These are phyloP conservation scores for Turnera subulata DNA, from an alignment of 345 rosid genomes.

Conservation along the genomic window DNA sequence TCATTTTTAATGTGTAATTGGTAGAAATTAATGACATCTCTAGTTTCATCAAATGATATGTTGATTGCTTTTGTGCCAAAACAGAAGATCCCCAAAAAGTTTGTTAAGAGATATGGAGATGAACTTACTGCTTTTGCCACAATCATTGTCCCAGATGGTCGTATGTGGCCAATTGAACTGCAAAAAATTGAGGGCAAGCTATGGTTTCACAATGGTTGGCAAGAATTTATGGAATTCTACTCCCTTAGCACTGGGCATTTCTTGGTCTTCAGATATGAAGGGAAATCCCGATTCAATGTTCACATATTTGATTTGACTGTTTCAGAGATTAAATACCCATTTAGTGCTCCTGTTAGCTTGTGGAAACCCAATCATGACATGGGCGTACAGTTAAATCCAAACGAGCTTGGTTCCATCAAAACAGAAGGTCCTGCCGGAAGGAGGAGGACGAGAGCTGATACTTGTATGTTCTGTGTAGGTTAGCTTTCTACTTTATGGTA, in stretches of 20 bases:
- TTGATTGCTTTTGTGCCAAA: slow-evolving; percentile 6
- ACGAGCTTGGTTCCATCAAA: too few species aligned
- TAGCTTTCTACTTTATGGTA: too few species aligned
- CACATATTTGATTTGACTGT: slow-evolving; percentile 27
- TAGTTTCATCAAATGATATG: background rate
- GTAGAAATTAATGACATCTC: too few species aligned
- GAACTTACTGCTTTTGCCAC: slow-evolving; percentile 28
- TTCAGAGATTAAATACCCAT: slow-evolving; percentile 36
- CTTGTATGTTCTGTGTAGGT: too few species aligned
- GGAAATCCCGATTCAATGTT: slow-evolving; percentile 31
- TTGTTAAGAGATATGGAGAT: slow-evolving; percentile 33
- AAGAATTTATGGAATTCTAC: slow-evolving; percentile 23
- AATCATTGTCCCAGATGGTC: slow-evolving; percentile 28
- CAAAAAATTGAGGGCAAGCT: slow-evolving; percentile 15
- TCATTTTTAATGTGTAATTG: too few species aligned
- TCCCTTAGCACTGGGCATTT: slow-evolving; percentile 31
- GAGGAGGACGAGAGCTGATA: too few species aligned
- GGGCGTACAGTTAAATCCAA: too few species aligned
- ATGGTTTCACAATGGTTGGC: slow-evolving; percentile 41
- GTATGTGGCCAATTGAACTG: slow-evolving; percentile 27
- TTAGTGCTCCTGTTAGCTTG: slow-evolving; percentile 10
- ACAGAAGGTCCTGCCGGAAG: too few species aligned
- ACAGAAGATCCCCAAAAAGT: slow-evolving; percentile 38
- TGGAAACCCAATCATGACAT: slow-evolving; percentile 10
- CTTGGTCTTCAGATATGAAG: slow-evolving; percentile 36